These are phyloP conservation scores for Cystofilobasidium capitatum DNA, from an alignment of 768 basidiomycete species.

Conservation along the genomic window DNA sequence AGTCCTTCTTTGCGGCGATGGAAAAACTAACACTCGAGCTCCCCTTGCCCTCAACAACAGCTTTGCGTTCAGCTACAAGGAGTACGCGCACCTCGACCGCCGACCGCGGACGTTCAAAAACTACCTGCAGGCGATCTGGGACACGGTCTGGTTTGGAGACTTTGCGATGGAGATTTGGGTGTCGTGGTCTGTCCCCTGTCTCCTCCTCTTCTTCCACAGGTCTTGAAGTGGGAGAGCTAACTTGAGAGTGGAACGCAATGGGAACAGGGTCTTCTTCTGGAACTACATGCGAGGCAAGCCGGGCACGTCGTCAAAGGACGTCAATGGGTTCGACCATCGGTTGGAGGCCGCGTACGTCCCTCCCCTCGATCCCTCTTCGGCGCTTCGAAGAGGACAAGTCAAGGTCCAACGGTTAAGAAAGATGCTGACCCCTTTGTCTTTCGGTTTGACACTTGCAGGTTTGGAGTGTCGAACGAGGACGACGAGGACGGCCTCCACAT, in stretches of 20 bases:
- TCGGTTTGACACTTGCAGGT: neutral
- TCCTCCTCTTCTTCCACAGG: slow-evolving; percentile 14
- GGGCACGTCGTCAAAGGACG: slow-evolving; percentile 25
- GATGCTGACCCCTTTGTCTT: neutral
- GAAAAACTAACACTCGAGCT: too few relatives aligned
- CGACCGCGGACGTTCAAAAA: slow-evolving; percentile 38
- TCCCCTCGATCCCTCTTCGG: neutral
- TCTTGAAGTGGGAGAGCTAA: too few relatives aligned
- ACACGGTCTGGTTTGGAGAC: slow-evolving; percentile 41
- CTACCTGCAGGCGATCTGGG: slow-evolving; percentile 62
- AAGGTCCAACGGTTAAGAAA: too few relatives aligned
- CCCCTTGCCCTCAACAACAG: neutral
- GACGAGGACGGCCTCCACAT: neutral
- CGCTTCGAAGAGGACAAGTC: too few relatives aligned
- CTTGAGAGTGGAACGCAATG: neutral
- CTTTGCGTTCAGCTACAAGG: slow-evolving; percentile 53
- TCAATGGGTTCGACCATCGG: slow-evolving; percentile 13
- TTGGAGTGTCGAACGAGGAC: neutral
- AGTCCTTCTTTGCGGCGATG: neutral
- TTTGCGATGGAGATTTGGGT: neutral
- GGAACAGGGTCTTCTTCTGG: slow-evolving; percentile 47
- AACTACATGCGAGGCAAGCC: slow-evolving; percentile 42
- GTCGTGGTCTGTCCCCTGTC: slow-evolving; percentile 24
- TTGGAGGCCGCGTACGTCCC: slow-evolving; percentile 9
- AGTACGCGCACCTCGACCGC: slow-evolving; percentile 46